Conservation (phyloP, 2,329 filamentous ascomycete species). For the Rutstroemia sp. region DNA sequence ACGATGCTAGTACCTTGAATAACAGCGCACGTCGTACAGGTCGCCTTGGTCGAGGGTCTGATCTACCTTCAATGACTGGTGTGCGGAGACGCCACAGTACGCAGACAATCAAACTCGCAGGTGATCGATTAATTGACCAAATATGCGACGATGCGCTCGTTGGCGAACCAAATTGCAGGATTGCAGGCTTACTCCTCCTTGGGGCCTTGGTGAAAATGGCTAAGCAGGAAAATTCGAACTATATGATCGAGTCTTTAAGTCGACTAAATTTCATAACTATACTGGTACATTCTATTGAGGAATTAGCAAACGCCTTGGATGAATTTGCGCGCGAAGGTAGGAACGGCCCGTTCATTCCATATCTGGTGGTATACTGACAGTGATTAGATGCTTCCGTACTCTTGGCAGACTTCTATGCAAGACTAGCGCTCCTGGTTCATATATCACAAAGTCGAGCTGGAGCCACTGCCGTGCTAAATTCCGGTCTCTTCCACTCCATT, state of each 20-base stretch:
- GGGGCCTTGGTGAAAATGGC: slow-evolving; percentile 69
- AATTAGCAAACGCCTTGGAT: slow-evolving; percentile 66
- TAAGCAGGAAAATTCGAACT: slow-evolving; percentile 60
- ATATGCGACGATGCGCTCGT: slow-evolving; percentile 91
- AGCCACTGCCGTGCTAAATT: slow-evolving; percentile 79
- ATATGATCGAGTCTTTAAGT: slow-evolving; percentile 72
- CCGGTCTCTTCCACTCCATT: slow-evolving; percentile 76
- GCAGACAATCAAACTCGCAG: slow-evolving; percentile 69
- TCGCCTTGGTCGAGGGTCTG: background rate
- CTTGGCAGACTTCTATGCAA: slow-evolving; percentile 52
- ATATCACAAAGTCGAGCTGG: slow-evolving; percentile 79
- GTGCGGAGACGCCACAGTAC: slow-evolving; percentile 43
- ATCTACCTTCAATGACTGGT: slow-evolving; percentile 33
- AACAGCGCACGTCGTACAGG: background rate
- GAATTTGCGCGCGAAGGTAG: slow-evolving; percentile 49
- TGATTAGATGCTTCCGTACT: slow-evolving; percentile 31
- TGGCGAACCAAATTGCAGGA: slow-evolving; percentile 72
- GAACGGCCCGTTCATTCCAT: slow-evolving; percentile 15
- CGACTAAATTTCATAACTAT: slow-evolving; percentile 87
- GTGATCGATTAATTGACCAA: slow-evolving; percentile 74
- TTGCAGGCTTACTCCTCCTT: slow-evolving; percentile 80
- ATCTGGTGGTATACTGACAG: slow-evolving; percentile 8
- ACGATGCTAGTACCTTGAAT: background rate
- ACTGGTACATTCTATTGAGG: slow-evolving; percentile 78
- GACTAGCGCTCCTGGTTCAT: slow-evolving; percentile 74